These are phyloP conservation scores for Rutstroemia sydowiana DNA, from an alignment of 2,329 filamentous ascomycete species.

Conservation along the genomic window DNA sequence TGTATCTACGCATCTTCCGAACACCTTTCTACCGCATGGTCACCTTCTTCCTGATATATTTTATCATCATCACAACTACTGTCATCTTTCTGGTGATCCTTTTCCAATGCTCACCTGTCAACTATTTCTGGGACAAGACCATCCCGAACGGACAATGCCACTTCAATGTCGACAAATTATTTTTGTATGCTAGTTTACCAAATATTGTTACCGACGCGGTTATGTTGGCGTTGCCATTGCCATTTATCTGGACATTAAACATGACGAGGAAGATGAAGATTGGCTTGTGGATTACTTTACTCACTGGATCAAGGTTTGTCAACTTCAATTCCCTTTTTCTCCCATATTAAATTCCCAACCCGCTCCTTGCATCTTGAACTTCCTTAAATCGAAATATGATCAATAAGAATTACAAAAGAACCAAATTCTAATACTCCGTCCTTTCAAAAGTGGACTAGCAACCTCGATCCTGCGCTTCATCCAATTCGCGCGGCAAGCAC, in stretches of 20 bases:
- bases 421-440: neutral
- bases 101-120: slow-evolving; percentile 13
- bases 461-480: slow-evolving; percentile 10
- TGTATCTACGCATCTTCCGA: slow-evolving; percentile 15
- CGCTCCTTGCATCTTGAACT: neutral
- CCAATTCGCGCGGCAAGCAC: neutral
- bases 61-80: slow-evolving; percentile 3
- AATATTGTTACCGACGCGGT: slow-evolving; percentile 35
- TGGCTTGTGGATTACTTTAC: slow-evolving; percentile 1
- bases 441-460: slow-evolving; percentile 7
- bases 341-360: neutral
- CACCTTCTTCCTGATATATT: slow-evolving; percentile 7
- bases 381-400: neutral
- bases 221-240: slow-evolving; percentile 31
- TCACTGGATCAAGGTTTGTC: slow-evolving; percentile 8
- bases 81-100: slow-evolving; percentile 11
- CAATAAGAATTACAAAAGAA: neutral
- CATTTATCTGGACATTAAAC: slow-evolving; percentile 29
- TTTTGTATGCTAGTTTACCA: slow-evolving; percentile 37
- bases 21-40: slow-evolving; percentile 10
- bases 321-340: neutral
- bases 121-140: slow-evolving; percentile 16
- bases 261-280: slow-evolving; percentile 15
- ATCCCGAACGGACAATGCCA: slow-evolving; percentile 11
- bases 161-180: slow-evolving; percentile 27